Evolutionary conservation across 371 early-diverging fungal species (phyloP).

Genomic region (Funneliformis caledonium): DNA sequence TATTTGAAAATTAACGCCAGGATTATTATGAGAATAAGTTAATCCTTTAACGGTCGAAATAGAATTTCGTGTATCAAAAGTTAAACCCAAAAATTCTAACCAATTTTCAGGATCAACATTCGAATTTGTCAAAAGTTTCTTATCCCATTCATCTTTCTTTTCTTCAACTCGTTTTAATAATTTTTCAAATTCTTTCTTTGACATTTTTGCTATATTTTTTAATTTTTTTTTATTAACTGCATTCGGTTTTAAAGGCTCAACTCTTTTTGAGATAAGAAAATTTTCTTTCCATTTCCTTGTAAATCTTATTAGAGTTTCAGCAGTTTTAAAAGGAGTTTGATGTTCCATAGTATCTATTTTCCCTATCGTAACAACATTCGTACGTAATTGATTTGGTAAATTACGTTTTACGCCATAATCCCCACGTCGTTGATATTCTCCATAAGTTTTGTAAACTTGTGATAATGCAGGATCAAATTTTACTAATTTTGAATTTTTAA

Average conservation of each 20-base stretch:
- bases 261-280: conserved; percentile 64
- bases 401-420: conserved; percentile 84
- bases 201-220: conserved; percentile 59
- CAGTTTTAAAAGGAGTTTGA: conserved; percentile 74
- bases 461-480: conserved; percentile 67
- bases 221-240: conserved; percentile 40
- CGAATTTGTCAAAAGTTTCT: conserved; percentile 45
- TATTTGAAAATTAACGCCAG: conserved; percentile 45
- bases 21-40: conserved; percentile 44
- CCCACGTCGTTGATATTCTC: conserved; percentile 57
- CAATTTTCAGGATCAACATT: conserved; percentile 45
- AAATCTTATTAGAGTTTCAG: conserved; percentile 56
- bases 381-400: conserved; percentile 68
- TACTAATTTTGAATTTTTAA: conserved; percentile 75
- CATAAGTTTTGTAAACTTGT: conserved; percentile 74
- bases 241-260: conserved; percentile 49
- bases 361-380: conserved; percentile 61
- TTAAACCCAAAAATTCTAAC: conserved; percentile 32
- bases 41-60: conserved; percentile 44
- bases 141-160: conserved; percentile 57
- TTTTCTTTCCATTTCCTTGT: conserved; percentile 72
- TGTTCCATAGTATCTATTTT: conserved; percentile 76
- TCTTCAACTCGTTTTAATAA: conserved; percentile 59
- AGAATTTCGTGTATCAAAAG: conserved; percentile 50
- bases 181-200: conserved; percentile 62